These are phyloP conservation scores for Cyberlindnera sargentensis DNA, from an alignment of 805 yeast genomes.

Conservation along the genomic window DNA sequence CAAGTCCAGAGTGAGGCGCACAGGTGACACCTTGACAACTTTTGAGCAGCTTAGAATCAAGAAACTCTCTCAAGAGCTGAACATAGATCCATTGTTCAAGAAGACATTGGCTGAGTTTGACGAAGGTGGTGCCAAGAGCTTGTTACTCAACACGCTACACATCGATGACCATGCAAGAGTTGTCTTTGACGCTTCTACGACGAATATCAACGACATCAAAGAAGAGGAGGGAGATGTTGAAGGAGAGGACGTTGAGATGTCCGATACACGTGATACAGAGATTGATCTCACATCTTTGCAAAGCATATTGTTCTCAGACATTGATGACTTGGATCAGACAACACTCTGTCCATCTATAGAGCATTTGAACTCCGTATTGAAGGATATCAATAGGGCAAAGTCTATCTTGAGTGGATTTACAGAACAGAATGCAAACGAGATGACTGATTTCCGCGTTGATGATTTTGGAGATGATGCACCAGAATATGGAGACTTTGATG, in stretches of 20 bases:
- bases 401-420: conserved; percentile 11
- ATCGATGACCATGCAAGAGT: conserved; percentile 49
- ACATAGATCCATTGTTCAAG: conserved; percentile 69
- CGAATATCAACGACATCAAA: conserved; percentile 8
- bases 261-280: conserved; percentile 10
- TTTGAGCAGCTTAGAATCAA: conserved; percentile 46
- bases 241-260: conserved; percentile 20
- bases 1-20: conserved; percentile 18
- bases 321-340: conserved; percentile 17
- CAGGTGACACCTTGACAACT: conserved; percentile 41
- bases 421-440: conserved; percentile 14
- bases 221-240: conserved; percentile 12
- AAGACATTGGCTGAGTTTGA: conserved; percentile 73
- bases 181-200: conserved; percentile 43
- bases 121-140: conserved; percentile 75
- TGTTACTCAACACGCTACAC: conserved; percentile 54
- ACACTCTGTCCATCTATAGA: conserved; percentile 67
- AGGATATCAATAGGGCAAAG: conserved; percentile 32
- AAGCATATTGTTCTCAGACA: conserved; percentile 23
- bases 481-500: conserved; percentile 15
- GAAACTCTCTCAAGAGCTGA: conserved; percentile 55
- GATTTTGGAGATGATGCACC: conserved; percentile 21
- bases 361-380: conserved; percentile 46
- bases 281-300: conserved; percentile 10
- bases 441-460: conserved; percentile 14